Evolutionary conservation across 805 yeast genomes (phyloP).

Genomic region (Candida coquimbonensis): DNA sequence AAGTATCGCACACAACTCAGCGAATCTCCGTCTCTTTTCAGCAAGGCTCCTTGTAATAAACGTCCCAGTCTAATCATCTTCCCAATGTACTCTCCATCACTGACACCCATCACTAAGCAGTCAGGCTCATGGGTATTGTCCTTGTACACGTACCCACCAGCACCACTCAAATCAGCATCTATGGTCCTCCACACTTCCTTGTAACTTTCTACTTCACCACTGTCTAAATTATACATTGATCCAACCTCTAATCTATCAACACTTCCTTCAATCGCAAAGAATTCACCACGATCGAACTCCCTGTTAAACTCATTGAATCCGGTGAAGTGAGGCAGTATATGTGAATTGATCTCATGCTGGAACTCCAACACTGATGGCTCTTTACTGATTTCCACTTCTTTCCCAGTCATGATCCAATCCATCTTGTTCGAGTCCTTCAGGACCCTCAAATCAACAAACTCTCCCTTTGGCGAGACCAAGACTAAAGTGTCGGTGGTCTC

Average conservation of each 20-base stretch:
- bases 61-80: constrained; percentile 41
- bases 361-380: constrained; percentile 14
- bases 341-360: constrained; percentile 21
- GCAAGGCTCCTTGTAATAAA: constrained; percentile 44
- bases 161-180: constrained; percentile 25
- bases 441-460: constrained; percentile 42
- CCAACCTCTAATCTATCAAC: constrained; percentile 47
- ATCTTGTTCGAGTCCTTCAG: constrained; percentile 6
- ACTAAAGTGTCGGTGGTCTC: constrained; percentile 40
- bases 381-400: constrained; percentile 20
- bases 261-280: constrained; percentile 28
- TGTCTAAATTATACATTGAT: constrained; percentile 37
- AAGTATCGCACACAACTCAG: not conserved
- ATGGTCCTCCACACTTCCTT: constrained; percentile 50
- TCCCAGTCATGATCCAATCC: constrained; percentile 28
- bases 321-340: constrained; percentile 10
- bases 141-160: not conserved
- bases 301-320: constrained; percentile 13
- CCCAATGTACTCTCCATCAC: constrained; percentile 25
- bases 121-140: not conserved
- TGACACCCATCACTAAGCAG: not conserved
- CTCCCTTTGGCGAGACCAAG: constrained; percentile 34
- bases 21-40: not conserved
- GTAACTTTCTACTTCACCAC: constrained; percentile 36
- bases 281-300: constrained; percentile 31